Percentiles rank a stretch among this genome's conserved stretches.
Conservation (phyloP, 257 asterid species). For the Galeopsis tetrahit region DNA sequence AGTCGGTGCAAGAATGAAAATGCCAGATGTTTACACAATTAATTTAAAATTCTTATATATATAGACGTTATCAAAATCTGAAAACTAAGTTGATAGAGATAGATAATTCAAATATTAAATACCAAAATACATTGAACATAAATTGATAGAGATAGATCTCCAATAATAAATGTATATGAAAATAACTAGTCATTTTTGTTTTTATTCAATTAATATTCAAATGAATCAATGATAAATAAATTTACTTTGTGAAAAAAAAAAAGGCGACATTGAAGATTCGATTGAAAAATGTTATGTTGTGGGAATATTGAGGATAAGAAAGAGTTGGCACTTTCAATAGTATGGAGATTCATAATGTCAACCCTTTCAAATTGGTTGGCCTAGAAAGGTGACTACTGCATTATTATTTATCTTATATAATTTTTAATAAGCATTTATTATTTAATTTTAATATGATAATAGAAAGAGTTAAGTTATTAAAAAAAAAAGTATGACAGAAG, state of each 20-base stretch:
- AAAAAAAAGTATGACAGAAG: not conserved
- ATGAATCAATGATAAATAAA: not conserved
- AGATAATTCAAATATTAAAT: not conserved
- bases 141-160: conserved; percentile 5
- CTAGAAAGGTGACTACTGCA: not conserved
- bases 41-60: too few relatives aligned
- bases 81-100: not conserved
- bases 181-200: not conserved
- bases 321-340: conserved; percentile 53
- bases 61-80: not conserved
- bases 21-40: too few relatives aligned
- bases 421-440: not conserved
- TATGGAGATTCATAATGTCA: conserved; percentile 47
- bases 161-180: not conserved
- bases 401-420: not conserved
- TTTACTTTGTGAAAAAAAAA: not conserved
- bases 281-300: conserved; percentile 31
- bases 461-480: not conserved
- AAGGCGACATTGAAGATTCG: conserved; percentile 17
- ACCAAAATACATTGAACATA: not conserved
- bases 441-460: not conserved
- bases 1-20: too few relatives aligned
- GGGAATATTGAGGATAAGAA: conserved; percentile 41
- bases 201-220: not conserved
- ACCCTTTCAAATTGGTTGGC: conserved; percentile 37